Evolutionary conservation across 2,329 filamentous ascomycete species (phyloP), one percentile per base, ranked within the genome.

Genomic region (Exserohilum turcica): DNA sequence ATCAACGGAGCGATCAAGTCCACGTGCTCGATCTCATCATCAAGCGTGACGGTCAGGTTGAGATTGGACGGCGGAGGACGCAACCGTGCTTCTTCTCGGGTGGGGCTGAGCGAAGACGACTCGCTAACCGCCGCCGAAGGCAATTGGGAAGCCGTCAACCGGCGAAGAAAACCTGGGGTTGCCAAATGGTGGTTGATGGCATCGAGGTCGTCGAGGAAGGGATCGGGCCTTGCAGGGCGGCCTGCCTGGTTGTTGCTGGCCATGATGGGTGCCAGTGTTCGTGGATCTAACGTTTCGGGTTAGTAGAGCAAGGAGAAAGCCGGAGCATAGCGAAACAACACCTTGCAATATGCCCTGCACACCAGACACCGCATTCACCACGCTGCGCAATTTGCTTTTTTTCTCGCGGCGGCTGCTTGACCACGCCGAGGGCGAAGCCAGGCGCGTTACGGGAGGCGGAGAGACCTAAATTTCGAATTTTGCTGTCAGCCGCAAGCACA

Each of bases 121-220:
- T 75, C 73, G 56, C 69, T 72, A 31, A 72, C 71, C 54, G 73
- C 73, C 54, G 73, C 70, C 39, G 69, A 73, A 45, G 73, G 73
- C 59, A 76, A 58, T 36, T 70, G 67, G 27, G 67, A 72, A 18
- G 72, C 70, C 37, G 72, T 72, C 54, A 75, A 58, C 50, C 63
- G 68, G 21, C 64, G 61, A 35, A 76, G 65, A 50, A 76, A 76
- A 15, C 56, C 56, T 32, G 71, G 72, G 15, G 65, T 68, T n/a
- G 61, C 60, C 28, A 76, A 70, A 5, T 57, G 63, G 40, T 60
- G 64, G 38, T 61, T 72, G 8, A 74, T 70, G 44, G 67, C 68
- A 53, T 74, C 64, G 29, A 74, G 60, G 36, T 60, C 65, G 43
- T 65, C 59, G 60, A 72, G 67, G 51, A 73, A 68, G 19, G 63